phyloP scores from a whole-genome alignment of 179 eudicot genomes.

The Beta lomatogona region DNA sequence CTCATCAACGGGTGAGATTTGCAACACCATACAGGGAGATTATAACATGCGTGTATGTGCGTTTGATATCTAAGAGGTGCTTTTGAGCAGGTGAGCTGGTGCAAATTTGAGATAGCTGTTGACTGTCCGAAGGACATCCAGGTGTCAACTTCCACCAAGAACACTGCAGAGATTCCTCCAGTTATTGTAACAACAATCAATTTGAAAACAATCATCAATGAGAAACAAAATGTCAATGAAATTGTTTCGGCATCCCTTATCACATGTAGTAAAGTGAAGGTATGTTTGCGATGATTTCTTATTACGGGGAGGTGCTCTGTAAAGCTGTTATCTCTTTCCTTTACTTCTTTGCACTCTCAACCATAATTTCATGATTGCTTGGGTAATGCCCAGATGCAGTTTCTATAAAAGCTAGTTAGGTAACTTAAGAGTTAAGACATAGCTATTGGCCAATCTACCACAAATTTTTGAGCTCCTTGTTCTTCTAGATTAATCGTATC shows the following conservation, averaged over 20 bases:
- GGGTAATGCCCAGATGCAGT: background rate
- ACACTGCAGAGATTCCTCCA: constrained; percentile 75
- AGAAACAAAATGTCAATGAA: constrained; percentile 76
- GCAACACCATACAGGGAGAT: background rate
- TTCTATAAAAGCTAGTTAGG: background rate
- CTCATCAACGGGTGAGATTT: constrained; percentile 69
- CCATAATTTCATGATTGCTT: background rate
- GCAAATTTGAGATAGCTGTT: constrained; percentile 85
- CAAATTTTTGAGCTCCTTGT: background rate
- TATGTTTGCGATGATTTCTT: constrained; percentile 24
- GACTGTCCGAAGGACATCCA: constrained; percentile 76
- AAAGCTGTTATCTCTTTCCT: background rate
- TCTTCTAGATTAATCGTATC: background rate
- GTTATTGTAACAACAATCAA: constrained; percentile 84
- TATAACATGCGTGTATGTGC: background rate
- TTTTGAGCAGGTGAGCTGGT: constrained; percentile 90
- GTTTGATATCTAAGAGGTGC: constrained; percentile 18
- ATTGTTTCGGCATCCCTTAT: constrained; percentile 86
- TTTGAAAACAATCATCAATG: constrained; percentile 79
- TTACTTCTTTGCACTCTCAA: background rate
- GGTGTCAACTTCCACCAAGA: constrained; percentile 52
- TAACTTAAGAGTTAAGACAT: background rate
- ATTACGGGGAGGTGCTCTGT: background rate
- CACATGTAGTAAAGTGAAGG: constrained; percentile 86
- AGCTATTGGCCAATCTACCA: background rate